These are phyloP conservation scores for Pichia sp. DNA, from an alignment of 1,139 yeast species.

Conservation along the genomic window DNA sequence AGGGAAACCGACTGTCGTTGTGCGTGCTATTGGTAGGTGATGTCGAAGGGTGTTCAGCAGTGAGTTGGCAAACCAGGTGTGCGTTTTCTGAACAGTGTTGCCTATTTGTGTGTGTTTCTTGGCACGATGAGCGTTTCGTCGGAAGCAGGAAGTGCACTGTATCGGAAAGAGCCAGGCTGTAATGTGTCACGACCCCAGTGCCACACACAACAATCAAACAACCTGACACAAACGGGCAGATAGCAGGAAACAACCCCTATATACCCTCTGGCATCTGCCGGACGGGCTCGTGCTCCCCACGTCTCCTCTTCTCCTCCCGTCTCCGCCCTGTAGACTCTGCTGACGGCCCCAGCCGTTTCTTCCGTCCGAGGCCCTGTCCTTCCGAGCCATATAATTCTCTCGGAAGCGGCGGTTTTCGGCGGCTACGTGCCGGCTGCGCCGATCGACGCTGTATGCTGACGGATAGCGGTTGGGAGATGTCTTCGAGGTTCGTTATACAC, in stretches of 20 bases:
- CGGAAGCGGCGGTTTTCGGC: not conserved
- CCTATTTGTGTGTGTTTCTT: too few relatives aligned
- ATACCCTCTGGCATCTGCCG: not conserved
- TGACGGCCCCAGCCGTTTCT: not conserved
- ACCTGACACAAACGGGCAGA: not conserved
- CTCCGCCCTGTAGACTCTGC: not conserved
- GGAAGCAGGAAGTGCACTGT: too few relatives aligned
- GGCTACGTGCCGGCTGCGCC: not conserved
- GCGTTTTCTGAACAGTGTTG: too few relatives aligned
- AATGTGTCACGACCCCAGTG: not conserved
- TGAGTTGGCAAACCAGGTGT: too few relatives aligned
- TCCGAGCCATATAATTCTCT: constrained; percentile 7
- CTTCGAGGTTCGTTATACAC: too few relatives aligned
- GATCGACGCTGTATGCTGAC: too few relatives aligned
- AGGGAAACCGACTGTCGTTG: not conserved
- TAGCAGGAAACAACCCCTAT: not conserved
- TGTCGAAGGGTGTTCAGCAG: too few relatives aligned
- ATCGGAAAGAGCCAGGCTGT: too few relatives aligned
- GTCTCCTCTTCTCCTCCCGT: not conserved
- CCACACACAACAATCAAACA: not conserved
- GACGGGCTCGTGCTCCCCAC: not conserved
- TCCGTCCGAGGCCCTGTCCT: not conserved
- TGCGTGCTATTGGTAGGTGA: too few relatives aligned
- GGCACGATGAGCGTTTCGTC: too few relatives aligned
- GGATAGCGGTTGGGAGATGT: too few relatives aligned